These are phyloP conservation scores for Colletotrichum tropicicola DNA, from an alignment of 2,329 filamentous ascomycete species.

Conservation along the genomic window DNA sequence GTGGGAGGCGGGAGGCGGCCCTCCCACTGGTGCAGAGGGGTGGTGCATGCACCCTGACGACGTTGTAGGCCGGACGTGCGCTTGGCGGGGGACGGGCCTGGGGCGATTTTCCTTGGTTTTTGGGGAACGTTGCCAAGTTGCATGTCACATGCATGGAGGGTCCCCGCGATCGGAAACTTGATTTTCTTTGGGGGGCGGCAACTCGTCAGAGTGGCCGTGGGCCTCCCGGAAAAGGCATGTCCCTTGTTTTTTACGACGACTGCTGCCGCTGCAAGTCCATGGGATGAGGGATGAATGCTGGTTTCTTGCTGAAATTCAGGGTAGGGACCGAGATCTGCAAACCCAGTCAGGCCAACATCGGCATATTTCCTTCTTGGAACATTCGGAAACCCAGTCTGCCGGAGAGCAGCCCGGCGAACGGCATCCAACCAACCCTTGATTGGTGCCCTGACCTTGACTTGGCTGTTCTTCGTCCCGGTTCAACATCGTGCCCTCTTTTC, in stretches of 20 bases:
- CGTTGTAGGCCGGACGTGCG: conserved; percentile 27
- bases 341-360: background rate
- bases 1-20: background rate
- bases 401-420: background rate
- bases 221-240: conserved; percentile 17
- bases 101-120: conserved; percentile 29
- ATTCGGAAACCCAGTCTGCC: background rate
- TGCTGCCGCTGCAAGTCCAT: background rate
- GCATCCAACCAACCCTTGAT: conserved; percentile 1
- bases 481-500: too few relatives aligned
- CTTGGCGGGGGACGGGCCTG: conserved; percentile 19
- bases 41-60: conserved; percentile 29
- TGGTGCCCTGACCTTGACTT: conserved; percentile 1
- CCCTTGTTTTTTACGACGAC: conserved; percentile 14
- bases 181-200: conserved; percentile 11
- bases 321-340: background rate
- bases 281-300: background rate
- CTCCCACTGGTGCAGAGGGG: background rate
- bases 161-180: conserved; percentile 26
- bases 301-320: background rate
- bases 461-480: too few relatives aligned
- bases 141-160: conserved; percentile 28
- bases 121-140: conserved; percentile 28
- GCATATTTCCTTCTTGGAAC: background rate
- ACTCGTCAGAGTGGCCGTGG: background rate